Evolutionary conservation across 148 eudicot genomes (phyloP), one percentile per base, ranked within the genome.

Genomic region (Simmondsia chinensis): DNA sequence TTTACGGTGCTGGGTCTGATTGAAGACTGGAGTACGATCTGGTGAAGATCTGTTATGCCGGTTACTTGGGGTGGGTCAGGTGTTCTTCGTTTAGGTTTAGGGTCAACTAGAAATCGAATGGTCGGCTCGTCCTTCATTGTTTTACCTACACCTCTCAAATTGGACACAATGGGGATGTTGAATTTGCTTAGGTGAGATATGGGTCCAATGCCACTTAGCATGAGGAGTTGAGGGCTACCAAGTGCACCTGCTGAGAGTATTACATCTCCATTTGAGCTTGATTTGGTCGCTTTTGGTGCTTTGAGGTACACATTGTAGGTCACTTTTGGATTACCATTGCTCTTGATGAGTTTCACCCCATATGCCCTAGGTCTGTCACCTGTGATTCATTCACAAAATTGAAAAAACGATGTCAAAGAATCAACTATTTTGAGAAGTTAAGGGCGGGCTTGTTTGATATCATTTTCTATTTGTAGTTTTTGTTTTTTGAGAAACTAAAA

Each of bases 131-230:
- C 36, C 42, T 23, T 2, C 77, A 70, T 2, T 71, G 67, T 44
- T 70, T 47, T 5, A 55, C 22, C 4, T 64, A 13, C 4, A 71
- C 67, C 2, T 36, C 12, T 64, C 65, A 16, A 47, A 18, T 27
- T 70, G 9, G n/a, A n/a, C n/a, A n/a, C n/a, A n/a, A n/a, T n/a
- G n/a, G n/a, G n/a, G n/a, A n/a, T n/a, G n/a, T n/a, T n/a, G n/a
- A n/a, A n/a, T n/a, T n/a, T n/a, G n/a, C 9, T 52, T 1, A 78
- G 66, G 13, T 74, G 67, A 22, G 55, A 33, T 14, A 5, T 2
- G 7, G 80, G 85, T 33, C 85, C 85, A 40, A 77, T 52, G 2
- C 80, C 80, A 46, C 80, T 78, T 11, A 78, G 50, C 75, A 78
- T 63, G 36, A 78, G 52, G 9, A 78, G 23, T 39, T 78, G 80